A percentile compares a stretch with the other conserved stretches of the same genome.
phyloP scores from a whole-genome alignment of 768 basidiomycete species.

The Exsudoporus frostii region DNA sequence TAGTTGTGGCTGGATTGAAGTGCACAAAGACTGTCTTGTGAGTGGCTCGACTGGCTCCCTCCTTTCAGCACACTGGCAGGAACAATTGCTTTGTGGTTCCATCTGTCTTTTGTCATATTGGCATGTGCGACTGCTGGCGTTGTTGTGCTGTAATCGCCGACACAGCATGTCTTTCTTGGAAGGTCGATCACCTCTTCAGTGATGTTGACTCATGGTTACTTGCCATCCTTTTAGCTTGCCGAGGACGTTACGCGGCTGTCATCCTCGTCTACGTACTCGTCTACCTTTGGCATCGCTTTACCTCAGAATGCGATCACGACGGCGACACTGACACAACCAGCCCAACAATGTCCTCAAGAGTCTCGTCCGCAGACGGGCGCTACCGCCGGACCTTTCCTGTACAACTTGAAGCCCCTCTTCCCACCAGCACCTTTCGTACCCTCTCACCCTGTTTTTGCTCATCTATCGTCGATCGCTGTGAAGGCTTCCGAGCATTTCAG shows the following conservation, averaged over 20 bases:
- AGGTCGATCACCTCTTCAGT: neutral
- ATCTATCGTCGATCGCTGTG: slow-evolving; percentile 58
- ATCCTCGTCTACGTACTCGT: slow-evolving; percentile 43
- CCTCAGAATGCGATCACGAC: slow-evolving; percentile 24
- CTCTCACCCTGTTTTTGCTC: slow-evolving; percentile 65
- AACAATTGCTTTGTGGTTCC: slow-evolving; percentile 1
- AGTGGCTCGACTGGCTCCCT: slow-evolving; percentile 32
- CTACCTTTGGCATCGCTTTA: slow-evolving; percentile 46
- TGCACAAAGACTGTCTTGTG: slow-evolving; percentile 64
- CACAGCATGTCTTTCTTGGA: slow-evolving; percentile 8
- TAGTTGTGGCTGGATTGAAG: slow-evolving; percentile 69
- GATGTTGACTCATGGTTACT: slow-evolving; percentile 16
- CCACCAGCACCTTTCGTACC: slow-evolving; percentile 76
- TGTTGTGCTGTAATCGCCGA: slow-evolving; percentile 5
- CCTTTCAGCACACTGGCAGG: neutral
- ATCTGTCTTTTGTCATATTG: neutral
- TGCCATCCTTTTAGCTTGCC: slow-evolving; percentile 23
- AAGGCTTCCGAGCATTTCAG: slow-evolving; percentile 54
- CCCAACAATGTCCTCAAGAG: slow-evolving; percentile 27
- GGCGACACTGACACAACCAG: slow-evolving; percentile 27
- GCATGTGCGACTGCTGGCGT: neutral
- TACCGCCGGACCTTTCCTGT: slow-evolving; percentile 40
- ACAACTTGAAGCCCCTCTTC: slow-evolving; percentile 58
- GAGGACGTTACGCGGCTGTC: slow-evolving; percentile 24
- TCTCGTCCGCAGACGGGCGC: slow-evolving; percentile 19